Base-by-base conservation (phyloP, 2,329 filamentous ascomycete genomes). In the Phoma sp. region DNA sequence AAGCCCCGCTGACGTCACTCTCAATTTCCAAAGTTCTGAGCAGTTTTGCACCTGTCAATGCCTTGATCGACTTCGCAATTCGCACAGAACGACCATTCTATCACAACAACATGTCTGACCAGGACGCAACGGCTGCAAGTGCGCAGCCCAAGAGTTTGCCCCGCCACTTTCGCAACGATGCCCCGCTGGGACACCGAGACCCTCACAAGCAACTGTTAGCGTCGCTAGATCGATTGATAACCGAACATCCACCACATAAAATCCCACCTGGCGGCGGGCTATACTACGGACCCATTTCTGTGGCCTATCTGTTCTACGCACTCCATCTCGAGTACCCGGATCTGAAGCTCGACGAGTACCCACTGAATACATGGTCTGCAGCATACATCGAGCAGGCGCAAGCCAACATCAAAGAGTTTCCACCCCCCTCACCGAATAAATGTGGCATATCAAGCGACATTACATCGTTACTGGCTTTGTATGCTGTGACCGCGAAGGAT, bases 391-490 rank as follows among this genome's bases (percentile, higher is more conserved):
- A 81, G 63, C 77, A 79, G 51, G 79, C 80, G 0, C 79, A 82
- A 63, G 72, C 80, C 38, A 71, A 80, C 61, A 81, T 82, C 65
- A 78, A 78, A 47, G 65, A 74, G n/a, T 82, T 80, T 57, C 75
- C 79, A 5, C 77, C 79, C 1, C 80, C 80, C 2, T 70, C 70
- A 27, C 68, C 74, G 15, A 75, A 71, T 39, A 80, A 78, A 71
- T 82, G 80, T 57, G 80, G 80, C 12, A 74, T 82, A 38, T 78
- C 74, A 57, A 80, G 82, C 65, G 80, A 82, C 55, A 81, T 82
- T 52, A 76, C 82, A 72, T 74, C 76, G 12, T 70, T 82, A 10
- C 73, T 82, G 32, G 80, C 80, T 1, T 74, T 82, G 49, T 80
- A 80, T 39, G 80, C 80, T 4, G 78, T 80, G 27, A 80, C 78